phyloP scores from a whole-genome alignment of 1,284 basidiomycete species.

The Malassezia nana region DNA sequence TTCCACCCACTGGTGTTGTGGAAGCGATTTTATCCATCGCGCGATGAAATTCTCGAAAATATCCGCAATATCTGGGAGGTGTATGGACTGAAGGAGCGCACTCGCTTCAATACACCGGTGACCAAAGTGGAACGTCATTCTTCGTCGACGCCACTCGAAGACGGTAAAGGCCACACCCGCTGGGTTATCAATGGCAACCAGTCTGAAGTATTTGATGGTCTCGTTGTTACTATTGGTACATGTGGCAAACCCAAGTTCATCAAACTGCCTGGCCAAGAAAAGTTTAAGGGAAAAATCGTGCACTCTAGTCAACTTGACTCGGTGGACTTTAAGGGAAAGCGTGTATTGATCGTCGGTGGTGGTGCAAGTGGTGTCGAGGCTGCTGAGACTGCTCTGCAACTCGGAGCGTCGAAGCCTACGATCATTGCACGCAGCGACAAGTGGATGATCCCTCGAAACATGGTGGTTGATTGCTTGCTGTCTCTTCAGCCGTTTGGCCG shows the following conservation, averaged over 20 bases:
- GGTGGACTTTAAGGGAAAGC: constrained; percentile 51
- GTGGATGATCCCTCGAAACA: constrained; percentile 49
- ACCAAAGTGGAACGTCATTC: constrained; percentile 39
- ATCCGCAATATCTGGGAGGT: constrained; percentile 55
- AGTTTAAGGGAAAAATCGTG: constrained; percentile 53
- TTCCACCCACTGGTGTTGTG: constrained; percentile 39
- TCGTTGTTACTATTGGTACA: constrained; percentile 56
- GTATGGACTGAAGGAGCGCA: constrained; percentile 55
- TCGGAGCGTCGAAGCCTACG: constrained; percentile 52
- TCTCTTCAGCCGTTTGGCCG: constrained; percentile 57
- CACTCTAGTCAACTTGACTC: constrained; percentile 57
- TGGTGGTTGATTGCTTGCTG: constrained; percentile 55
- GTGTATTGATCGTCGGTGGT: constrained; percentile 52
- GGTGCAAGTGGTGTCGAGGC: constrained; percentile 60
- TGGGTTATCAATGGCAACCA: constrained; percentile 54
- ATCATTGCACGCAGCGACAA: constrained; percentile 53
- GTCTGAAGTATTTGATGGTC: constrained; percentile 55
- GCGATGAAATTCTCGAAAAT: constrained; percentile 58
- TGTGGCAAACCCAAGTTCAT: constrained; percentile 56
- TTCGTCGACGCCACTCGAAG: constrained; percentile 40
- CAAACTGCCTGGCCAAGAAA: constrained; percentile 52
- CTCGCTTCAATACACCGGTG: constrained; percentile 52
- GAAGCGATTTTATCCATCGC: constrained; percentile 51
- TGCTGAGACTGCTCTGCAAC: constrained; percentile 51
- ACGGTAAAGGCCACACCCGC: constrained; percentile 49